Percentiles rank a stretch among this genome's conserved stretches.
Conservation (phyloP, 177 flowering plant species). For the Vitis hybrid region DNA sequence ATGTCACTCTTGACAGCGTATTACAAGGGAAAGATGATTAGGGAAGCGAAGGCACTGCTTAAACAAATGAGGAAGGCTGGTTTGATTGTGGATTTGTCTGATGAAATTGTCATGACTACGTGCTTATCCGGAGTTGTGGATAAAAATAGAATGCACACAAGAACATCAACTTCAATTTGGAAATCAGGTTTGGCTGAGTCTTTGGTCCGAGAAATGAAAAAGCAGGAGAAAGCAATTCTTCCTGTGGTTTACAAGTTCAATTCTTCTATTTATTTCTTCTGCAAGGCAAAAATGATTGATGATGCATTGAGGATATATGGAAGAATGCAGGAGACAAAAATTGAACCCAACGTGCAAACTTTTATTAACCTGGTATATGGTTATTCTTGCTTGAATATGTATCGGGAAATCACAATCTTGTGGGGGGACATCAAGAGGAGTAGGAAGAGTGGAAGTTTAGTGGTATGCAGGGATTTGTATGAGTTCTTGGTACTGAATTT, state of each 20-base stretch:
- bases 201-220: conserved; percentile 39
- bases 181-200: conserved; percentile 37
- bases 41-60: conserved; percentile 57
- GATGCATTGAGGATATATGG: conserved; percentile 65
- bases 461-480: conserved; percentile 48
- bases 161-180: not conserved
- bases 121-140: conserved; percentile 19
- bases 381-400: conserved; percentile 62
- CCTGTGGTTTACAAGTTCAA: conserved; percentile 47
- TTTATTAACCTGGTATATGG: conserved; percentile 49
- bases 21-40: conserved; percentile 39
- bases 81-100: conserved; percentile 18
- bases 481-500: conserved; percentile 67
- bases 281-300: conserved; percentile 81
- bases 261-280: conserved; percentile 77
- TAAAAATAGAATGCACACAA: not conserved
- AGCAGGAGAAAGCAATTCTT: conserved; percentile 24
- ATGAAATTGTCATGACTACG: conserved; percentile 30
- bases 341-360: conserved; percentile 64
- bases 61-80: conserved; percentile 63
- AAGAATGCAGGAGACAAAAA: conserved; percentile 50
- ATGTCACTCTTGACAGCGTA: conserved; percentile 56
- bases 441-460: conserved; percentile 31
- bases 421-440: conserved; percentile 90
- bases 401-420: conserved; percentile 70